These are phyloP conservation scores for Chloroidium sp. DNA, from an alignment of 163 green algal genomes.

Conservation along the genomic window DNA sequence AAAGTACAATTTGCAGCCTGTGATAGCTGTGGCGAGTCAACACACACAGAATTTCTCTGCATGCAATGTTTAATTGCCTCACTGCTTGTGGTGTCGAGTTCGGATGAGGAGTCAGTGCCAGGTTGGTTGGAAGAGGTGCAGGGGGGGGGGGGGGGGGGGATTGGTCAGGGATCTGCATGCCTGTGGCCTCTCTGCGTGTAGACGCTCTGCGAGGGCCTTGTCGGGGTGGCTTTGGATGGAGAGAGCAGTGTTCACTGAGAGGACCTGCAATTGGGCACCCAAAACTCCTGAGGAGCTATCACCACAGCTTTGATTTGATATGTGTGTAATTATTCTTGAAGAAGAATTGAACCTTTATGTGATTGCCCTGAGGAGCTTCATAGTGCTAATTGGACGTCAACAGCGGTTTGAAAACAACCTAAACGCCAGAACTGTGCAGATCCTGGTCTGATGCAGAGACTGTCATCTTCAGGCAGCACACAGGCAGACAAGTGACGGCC, in stretches of 20 bases:
- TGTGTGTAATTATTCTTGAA: not conserved
- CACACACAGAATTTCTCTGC: too few species aligned
- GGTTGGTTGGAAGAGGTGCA: not conserved
- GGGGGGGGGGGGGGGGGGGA: too few species aligned
- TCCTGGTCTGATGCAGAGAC: too few species aligned
- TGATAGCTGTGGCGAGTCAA: too few species aligned
- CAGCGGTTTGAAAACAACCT: not conserved
- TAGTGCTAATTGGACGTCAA: not conserved
- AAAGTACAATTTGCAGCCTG: not conserved
- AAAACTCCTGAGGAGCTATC: not conserved
- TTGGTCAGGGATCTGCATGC: not conserved
- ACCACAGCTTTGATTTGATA: not conserved
- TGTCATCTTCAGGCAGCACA: too few species aligned
- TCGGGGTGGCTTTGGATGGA: constrained; percentile 98
- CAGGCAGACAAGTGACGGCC: too few species aligned
- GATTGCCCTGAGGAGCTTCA: not conserved
- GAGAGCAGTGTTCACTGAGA: constrained; percentile 88
- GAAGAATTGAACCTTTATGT: too few species aligned
- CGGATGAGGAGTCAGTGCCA: too few species aligned
- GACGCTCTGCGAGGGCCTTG: constrained; percentile 84
- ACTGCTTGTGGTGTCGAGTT: too few species aligned
- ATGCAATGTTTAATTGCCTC: too few species aligned
- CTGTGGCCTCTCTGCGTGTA: constrained; percentile 78
- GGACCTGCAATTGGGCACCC: constrained; percentile 44
- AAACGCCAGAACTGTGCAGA: too few species aligned